These are phyloP conservation scores for Komagataella phaffii DNA, from an alignment of 805 yeast genomes.

Conservation along the genomic window DNA sequence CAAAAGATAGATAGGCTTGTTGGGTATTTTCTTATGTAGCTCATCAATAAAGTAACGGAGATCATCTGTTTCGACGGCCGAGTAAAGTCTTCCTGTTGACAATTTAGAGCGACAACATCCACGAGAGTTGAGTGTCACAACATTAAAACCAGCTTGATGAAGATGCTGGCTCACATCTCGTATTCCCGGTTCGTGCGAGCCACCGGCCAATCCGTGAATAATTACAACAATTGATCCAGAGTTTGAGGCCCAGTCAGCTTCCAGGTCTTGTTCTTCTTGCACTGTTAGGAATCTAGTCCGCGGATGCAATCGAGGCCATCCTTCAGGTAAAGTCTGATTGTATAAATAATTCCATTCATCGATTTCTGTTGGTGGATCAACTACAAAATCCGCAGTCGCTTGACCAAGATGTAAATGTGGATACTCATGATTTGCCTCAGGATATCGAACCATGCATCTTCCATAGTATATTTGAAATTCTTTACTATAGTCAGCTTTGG, in stretches of 20 bases:
- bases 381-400: conserved; percentile 36
- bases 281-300: conserved; percentile 49
- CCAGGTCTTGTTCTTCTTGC: conserved; percentile 22
- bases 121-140: conserved; percentile 52
- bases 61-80: conserved; percentile 61
- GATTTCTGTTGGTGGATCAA: conserved; percentile 11
- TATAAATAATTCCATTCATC: conserved; percentile 2
- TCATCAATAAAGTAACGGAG: conserved; percentile 42
- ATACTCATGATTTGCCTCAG: conserved; percentile 15
- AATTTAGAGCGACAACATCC: conserved; percentile 71
- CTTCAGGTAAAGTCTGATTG: conserved; percentile 28
- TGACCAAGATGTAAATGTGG: conserved; percentile 21
- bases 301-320: conserved; percentile 51
- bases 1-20: conserved; percentile 47
- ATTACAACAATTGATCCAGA: conserved; percentile 47
- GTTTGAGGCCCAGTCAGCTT: conserved; percentile 19
- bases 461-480: conserved; percentile 30
- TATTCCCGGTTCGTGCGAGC: conserved; percentile 64
- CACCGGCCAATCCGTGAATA: conserved; percentile 68
- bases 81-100: conserved; percentile 52
- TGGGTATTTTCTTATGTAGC: conserved; percentile 38
- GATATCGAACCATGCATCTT: conserved; percentile 26
- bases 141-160: conserved; percentile 28
- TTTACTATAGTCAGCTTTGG: conserved; percentile 26
- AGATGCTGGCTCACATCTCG: conserved; percentile 37